Percentiles rank a stretch among this genome's conserved stretches.
phyloP scores from a whole-genome alignment of 78 protist species.

The Bigelowiella natans region DNA sequence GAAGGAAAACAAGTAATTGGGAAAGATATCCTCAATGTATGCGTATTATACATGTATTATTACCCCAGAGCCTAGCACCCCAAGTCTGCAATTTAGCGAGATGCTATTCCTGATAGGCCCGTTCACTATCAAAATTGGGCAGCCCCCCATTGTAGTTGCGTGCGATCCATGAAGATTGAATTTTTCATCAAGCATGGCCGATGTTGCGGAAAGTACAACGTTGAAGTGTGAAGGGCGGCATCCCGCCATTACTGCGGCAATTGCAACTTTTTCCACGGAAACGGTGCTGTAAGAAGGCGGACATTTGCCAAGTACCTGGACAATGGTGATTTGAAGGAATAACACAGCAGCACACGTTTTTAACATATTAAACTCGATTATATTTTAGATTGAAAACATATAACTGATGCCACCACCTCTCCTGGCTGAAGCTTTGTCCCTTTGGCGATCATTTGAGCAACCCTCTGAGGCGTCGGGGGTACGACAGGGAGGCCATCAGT shows the following conservation, averaged over 20 bases:
- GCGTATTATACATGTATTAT: too few relatives aligned
- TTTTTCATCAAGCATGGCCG: neutral
- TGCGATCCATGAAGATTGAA: neutral
- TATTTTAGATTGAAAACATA: neutral
- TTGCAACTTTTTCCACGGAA: neutral
- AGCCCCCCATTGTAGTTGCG: neutral
- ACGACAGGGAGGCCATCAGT: neutral
- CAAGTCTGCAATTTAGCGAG: neutral
- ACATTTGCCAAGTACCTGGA: neutral
- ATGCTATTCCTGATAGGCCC: neutral
- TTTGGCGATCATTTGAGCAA: neutral
- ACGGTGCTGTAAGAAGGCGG: neutral
- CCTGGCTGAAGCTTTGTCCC: neutral
- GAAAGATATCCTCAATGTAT: too few relatives aligned
- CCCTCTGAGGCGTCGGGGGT: neutral
- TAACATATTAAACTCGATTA: neutral
- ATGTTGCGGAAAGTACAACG: neutral
- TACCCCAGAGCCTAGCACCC: neutral
- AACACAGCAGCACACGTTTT: neutral
- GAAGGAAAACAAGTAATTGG: too few relatives aligned
- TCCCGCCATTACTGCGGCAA: neutral
- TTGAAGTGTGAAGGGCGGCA: neutral
- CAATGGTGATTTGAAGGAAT: neutral
- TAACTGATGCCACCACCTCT: neutral
- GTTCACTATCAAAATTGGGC: neutral